These are phyloP conservation scores for Parastagonospora nodorum DNA, from an alignment of 2,329 filamentous ascomycete genomes.

Conservation along the genomic window DNA sequence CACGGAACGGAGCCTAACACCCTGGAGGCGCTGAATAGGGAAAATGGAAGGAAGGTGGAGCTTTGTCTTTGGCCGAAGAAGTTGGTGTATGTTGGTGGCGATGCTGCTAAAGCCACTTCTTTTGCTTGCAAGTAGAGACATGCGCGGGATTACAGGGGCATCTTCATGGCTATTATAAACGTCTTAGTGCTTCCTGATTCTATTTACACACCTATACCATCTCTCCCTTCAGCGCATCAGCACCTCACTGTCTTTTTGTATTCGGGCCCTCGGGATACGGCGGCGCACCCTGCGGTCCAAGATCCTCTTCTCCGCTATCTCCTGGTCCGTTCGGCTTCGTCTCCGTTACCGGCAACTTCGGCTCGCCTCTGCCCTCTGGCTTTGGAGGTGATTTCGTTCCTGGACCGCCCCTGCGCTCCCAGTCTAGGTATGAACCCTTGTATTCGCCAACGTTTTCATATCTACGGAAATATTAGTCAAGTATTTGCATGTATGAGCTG, in stretches of 20 bases:
- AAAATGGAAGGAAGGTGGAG: conserved; percentile 3
- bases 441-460: conserved; percentile 76
- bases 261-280: conserved; percentile 6
- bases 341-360: conserved; percentile 16
- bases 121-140: conserved; percentile 5
- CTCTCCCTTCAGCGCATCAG: neutral
- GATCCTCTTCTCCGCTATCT: conserved; percentile 21
- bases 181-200: too few species aligned
- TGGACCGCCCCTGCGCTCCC: conserved; percentile 73
- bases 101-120: conserved; percentile 2
- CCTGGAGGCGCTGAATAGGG: neutral
- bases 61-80: conserved; percentile 22
- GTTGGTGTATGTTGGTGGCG: conserved; percentile 13
- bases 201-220: neutral
- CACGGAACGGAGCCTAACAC: conserved; percentile 22
- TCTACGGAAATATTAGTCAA: conserved; percentile 43
- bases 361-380: conserved; percentile 24
- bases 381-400: conserved; percentile 26
- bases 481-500: too few species aligned
- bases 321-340: conserved; percentile 15
- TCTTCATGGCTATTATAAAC: neutral
- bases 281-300: conserved; percentile 12
- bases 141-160: neutral
- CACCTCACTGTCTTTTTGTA: neutral
- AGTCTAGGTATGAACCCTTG: conserved; percentile 79